Conservation (phyloP, 257 asterid genomes). For the Solanum pennellii region DNA sequence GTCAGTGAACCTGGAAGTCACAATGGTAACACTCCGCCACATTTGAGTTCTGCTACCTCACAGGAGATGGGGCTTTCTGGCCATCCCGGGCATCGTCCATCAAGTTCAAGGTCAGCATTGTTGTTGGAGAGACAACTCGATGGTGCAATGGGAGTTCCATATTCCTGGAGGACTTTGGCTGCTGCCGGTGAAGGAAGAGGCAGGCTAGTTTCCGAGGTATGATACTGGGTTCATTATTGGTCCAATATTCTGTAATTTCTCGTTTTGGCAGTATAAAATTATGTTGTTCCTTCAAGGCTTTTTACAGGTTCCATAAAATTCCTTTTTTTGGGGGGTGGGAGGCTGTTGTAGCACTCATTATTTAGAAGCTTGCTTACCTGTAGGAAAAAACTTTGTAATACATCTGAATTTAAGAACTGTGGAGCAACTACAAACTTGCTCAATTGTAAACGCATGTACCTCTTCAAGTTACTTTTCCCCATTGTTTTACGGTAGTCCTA, state of each 20-base stretch:
- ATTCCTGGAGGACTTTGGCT: conserved; percentile 44
- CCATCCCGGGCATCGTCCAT: conserved; percentile 30
- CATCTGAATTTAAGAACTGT: background rate
- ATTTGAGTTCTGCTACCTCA: conserved; percentile 26
- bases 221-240: background rate
- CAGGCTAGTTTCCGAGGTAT: conserved; percentile 78
- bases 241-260: background rate
- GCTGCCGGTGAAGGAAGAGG: conserved; percentile 70
- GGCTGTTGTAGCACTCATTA: background rate
- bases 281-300: background rate
- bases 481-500: background rate
- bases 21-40: conserved; percentile 21
- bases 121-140: conserved; percentile 68
- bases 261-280: background rate
- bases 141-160: conserved; percentile 49
- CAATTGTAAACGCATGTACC: background rate
- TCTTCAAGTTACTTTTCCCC: background rate
- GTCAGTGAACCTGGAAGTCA: conserved; percentile 47
- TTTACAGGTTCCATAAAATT: background rate
- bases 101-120: conserved; percentile 49
- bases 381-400: background rate
- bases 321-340: background rate
- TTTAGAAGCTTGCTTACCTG: background rate
- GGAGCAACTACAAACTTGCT: background rate
- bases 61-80: conserved; percentile 36